Base-by-base conservation (phyloP, 2,329 filamentous ascomycete genomes). In the Lomentospora prolificans region DNA sequence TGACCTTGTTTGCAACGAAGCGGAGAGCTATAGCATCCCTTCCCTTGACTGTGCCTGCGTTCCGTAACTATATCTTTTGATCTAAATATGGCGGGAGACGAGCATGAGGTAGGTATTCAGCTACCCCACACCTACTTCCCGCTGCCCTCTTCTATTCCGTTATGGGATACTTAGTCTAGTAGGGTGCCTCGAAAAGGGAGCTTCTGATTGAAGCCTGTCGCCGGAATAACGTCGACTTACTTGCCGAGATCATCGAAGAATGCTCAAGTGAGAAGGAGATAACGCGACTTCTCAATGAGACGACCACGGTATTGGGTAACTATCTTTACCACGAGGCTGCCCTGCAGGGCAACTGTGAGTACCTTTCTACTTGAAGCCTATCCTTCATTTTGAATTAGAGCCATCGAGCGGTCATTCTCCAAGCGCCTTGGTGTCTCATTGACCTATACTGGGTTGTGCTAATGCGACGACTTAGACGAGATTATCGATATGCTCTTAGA, bases 191-290 rank as follows among this genome's bases (percentile, higher is more conserved):
- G 58, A 82, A 85, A 50, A 80, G 85, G 69, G 92, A 97, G 75
- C 81, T 89, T 65, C 81, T 97, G 64, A 83, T 97, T 72, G 92
- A 95, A 75, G 89, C 94, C 64, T 95, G 89, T 74, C 89, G 92
- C 59, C 83, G 90, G 66, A 92, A 97, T 79, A 96, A 97, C 73
- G 85, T 85, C 62, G 86, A 92, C 55, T 83, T 97, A 58, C 82
- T 97, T 57, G 73, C 81, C 63, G 86, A 94, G 64, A 80, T 91
- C 57, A 78, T 96, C 62, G 72, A 79, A 44, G 73, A 74, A 61
- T 74, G 81, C 65, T 80, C 80, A 61, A 72, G 74, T 57, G 82
- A 85, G 55, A 78, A 82, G 58, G 78, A 87, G 64, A 82, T 89
- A 58, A 84, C 90, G 31, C 70, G 80, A 53, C 84, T 95, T 61